These are phyloP conservation scores for Piper betle DNA, from an alignment of 164 flowering plant genomes.

Conservation along the genomic window DNA sequence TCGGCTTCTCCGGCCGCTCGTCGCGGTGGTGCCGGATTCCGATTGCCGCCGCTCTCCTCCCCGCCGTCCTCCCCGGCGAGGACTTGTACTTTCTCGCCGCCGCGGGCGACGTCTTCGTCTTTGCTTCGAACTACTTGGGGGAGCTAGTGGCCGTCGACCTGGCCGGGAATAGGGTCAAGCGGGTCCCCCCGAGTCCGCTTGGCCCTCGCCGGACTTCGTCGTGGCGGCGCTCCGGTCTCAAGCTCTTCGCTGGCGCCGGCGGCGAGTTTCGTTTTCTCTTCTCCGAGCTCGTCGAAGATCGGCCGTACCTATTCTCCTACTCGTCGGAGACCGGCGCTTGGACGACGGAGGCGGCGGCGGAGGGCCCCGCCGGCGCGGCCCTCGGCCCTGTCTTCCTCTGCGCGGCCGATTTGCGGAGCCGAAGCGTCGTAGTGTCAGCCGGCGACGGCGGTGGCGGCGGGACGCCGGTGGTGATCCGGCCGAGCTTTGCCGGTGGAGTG, in stretches of 20 bases:
- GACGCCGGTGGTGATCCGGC: conserved; percentile 25
- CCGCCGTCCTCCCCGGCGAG: conserved; percentile 23
- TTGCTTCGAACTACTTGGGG: conserved; percentile 28
- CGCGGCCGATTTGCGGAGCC: conserved; percentile 16
- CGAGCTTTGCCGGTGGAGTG: conserved; percentile 16
- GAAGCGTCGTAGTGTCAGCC: conserved; percentile 21
- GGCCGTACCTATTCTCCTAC: conserved; percentile 32
- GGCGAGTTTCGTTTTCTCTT: conserved; percentile 36
- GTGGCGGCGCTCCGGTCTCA: conserved; percentile 54
- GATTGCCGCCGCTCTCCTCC: conserved; percentile 16
- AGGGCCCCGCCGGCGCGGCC: neutral
- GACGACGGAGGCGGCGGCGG: conserved; percentile 18
- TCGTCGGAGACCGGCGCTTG: conserved; percentile 33
- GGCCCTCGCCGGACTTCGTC: conserved; percentile 64
- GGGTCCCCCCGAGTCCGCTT: conserved; percentile 39
- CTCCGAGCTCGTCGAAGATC: conserved; percentile 25
- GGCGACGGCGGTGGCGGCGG: conserved; percentile 7
- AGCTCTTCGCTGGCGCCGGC: conserved; percentile 24
- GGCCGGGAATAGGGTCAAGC: conserved; percentile 22
- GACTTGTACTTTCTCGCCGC: conserved; percentile 40
- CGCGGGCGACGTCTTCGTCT: conserved; percentile 33
- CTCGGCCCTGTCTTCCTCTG: conserved; percentile 18
- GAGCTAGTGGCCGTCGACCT: conserved; percentile 34
- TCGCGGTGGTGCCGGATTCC: conserved; percentile 38
- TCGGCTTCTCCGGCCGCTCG: conserved; percentile 39